Base-by-base conservation (phyloP, 2,329 filamentous ascomycete species). In the Colletotrichum higginsianum region DNA sequence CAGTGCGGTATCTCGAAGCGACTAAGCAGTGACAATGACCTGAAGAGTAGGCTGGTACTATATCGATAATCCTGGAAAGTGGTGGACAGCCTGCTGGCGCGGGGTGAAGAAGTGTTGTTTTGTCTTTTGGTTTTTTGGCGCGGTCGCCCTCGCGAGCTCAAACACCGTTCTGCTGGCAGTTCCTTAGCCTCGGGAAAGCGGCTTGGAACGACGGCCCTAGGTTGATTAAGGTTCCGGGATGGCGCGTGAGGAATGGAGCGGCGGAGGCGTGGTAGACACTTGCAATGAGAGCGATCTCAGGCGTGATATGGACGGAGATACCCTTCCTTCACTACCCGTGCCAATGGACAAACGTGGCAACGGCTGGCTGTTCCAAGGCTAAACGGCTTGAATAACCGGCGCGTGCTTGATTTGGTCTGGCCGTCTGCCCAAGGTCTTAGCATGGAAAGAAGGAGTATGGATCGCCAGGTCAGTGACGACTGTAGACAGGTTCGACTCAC, bases 171-270 rank as follows among this genome's bases (percentile, higher is more conserved):
- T 72, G 30, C 58, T 50, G 61, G 70, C 46, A 49, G 70, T 72
- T 71, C 60, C 66, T 46, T 61, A 56, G 66, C 55, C 55, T 66
- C 56, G 60, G 66, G 70, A 47, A 61, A 61, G 61, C 61, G 70
- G 66, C 58, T 72, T 66, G 55, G 50, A 66, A 66, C 66, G 55
- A 57, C 47, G 47, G 50, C 46, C 53, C 46, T 49, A 52, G 60
- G 58, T 72, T 40, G 55, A 61, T 71, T 66, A 72, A 71, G 66
- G 70, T 66, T 72, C 66, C 55, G 70, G 70, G 67, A 72, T 69
- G 70, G 66, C 66, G 70, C 42, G 55, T 71, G 66, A 66, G 66
- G 30, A 23, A 52, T 71, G 55, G 50, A 61, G 49, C 50, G 67
- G 66, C 55, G 61, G 70, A 65, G 55, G 70, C 67, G 67, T 71